These are phyloP conservation scores for Gonapodya prolifera DNA, from an alignment of 192 early-diverging fungal genomes.

Conservation along the genomic window DNA sequence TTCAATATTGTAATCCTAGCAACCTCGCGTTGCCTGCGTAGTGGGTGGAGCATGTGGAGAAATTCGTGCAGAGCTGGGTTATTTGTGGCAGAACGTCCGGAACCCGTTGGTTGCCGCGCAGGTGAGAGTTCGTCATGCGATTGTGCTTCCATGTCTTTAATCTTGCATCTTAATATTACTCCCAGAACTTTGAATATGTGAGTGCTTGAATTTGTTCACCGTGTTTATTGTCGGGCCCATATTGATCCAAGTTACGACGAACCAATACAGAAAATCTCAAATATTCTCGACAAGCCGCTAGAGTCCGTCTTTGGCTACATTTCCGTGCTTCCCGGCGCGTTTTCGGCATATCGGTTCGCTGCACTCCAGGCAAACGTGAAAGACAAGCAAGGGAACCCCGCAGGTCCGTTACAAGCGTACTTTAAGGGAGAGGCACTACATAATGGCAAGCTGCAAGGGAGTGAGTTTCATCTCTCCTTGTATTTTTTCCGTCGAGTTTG, in stretches of 20 bases:
- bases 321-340: conserved; percentile 88
- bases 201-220: conserved; percentile 1
- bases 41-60: conserved; percentile 78
- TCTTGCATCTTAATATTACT: no score
- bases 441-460: conserved; percentile 46
- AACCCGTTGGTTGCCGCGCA: conserved; percentile 66
- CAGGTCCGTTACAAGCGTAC: conserved; percentile 61
- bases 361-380: conserved; percentile 60
- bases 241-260: background rate
- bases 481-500: background rate
- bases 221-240: background rate
- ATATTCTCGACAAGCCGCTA: conserved; percentile 92
- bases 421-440: conserved; percentile 89
- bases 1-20: no score
- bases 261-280: conserved; percentile 73
- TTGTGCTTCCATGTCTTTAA: no score
- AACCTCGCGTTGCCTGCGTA: no score
- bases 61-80: conserved; percentile 55
- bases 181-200: conserved; percentile 82
- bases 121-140: no score
- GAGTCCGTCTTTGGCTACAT: conserved; percentile 94
- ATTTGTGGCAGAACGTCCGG: conserved; percentile 37
- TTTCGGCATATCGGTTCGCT: conserved; percentile 84
- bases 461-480: conserved; percentile 44
- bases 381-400: conserved; percentile 9